phyloP scores from a whole-genome alignment of 2,329 filamentous ascomycete genomes.

The Malbranchea cinnamomea region DNA sequence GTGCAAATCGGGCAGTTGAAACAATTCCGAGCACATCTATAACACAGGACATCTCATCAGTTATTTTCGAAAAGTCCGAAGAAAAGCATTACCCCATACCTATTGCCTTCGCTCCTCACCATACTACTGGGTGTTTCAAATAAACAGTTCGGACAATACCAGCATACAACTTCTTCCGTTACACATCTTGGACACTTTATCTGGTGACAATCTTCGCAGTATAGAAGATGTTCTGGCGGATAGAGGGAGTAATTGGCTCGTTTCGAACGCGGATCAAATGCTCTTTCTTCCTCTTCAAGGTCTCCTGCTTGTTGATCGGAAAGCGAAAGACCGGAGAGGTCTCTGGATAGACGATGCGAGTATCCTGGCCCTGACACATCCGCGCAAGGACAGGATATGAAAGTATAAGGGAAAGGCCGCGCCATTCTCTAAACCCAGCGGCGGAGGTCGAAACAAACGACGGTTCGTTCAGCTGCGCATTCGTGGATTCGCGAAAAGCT shows the following conservation, averaged over 20 bases:
- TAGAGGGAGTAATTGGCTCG: slow-evolving; percentile 86
- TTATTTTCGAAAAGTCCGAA: too few species aligned
- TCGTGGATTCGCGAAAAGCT: neutral
- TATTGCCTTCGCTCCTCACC: slow-evolving; percentile 82
- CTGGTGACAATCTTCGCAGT: slow-evolving; percentile 94
- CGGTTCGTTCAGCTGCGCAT: too few species aligned
- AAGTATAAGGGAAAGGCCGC: slow-evolving; percentile 14
- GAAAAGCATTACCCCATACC: slow-evolving; percentile 39
- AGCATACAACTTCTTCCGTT: slow-evolving; percentile 83
- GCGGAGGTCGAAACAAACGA: neutral
- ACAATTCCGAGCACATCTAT: slow-evolving; percentile 80
- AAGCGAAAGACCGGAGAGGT: slow-evolving; percentile 10
- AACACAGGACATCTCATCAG: neutral
- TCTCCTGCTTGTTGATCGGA: slow-evolving; percentile 18
- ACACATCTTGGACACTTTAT: slow-evolving; percentile 89
- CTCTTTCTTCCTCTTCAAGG: slow-evolving; percentile 56
- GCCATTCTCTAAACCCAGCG: slow-evolving; percentile 8
- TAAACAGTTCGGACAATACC: slow-evolving; percentile 87
- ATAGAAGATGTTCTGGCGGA: slow-evolving; percentile 82
- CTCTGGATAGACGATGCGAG: slow-evolving; percentile 10
- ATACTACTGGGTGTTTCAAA: slow-evolving; percentile 93
- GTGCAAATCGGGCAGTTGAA: slow-evolving; percentile 89
- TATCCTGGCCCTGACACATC: slow-evolving; percentile 7
- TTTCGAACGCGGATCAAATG: slow-evolving; percentile 73
- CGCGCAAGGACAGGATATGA: slow-evolving; percentile 13